Percentiles rank a stretch among this genome's conserved stretches.
These are phyloP conservation scores for Botrytis elliptica DNA, from an alignment of 2,329 filamentous ascomycete species.

Conservation along the genomic window DNA sequence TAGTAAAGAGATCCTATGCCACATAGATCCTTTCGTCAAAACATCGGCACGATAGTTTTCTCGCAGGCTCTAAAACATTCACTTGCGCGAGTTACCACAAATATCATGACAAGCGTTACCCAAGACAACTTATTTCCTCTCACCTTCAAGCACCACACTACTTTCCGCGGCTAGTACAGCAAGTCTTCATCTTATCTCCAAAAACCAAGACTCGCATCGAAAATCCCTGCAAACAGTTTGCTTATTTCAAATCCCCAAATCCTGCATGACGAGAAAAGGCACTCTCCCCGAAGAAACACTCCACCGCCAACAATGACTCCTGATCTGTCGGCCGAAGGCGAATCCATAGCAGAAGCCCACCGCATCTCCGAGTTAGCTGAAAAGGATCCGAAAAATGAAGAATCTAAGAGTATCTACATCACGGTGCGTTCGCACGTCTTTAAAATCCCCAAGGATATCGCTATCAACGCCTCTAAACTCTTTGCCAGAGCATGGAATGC, in stretches of 20 bases:
- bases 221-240: background rate
- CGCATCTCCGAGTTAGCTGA: background rate
- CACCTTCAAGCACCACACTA: background rate
- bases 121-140: background rate
- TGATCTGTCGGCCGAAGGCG: background rate
- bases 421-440: background rate
- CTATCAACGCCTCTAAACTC: background rate
- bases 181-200: background rate
- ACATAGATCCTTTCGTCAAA: background rate
- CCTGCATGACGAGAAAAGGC: background rate
- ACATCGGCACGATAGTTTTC: background rate
- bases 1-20: background rate
- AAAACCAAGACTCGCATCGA: background rate
- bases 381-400: fast-evolving
- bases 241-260: background rate
- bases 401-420: background rate
- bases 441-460: background rate
- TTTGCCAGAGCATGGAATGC: background rate
- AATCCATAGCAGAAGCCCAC: background rate
- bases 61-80: background rate
- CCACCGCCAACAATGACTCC: background rate
- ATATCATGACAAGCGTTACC: background rate
- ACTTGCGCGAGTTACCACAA: background rate
- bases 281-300: background rate
- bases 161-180: background rate